Evolutionary conservation across 805 yeast species (phyloP), one percentile per base, ranked within the genome.

Genomic region (Priceomyces melissophilus): DNA sequence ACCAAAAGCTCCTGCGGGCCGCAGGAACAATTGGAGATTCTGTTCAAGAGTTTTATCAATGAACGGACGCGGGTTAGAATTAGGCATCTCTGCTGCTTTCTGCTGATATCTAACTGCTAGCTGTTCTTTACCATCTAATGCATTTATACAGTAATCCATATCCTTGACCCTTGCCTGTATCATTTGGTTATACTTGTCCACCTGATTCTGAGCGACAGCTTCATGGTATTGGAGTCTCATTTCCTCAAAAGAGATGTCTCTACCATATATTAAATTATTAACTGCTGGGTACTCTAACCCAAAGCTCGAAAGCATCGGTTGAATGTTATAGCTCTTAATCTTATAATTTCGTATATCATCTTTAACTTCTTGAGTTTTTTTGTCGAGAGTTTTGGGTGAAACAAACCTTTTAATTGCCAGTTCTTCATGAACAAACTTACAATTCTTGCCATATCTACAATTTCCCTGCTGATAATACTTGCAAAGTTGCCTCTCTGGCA

Each of bases 21-120:
- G 48, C 53, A 38, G 3, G 48, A 53, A 32, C 35, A 50, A 39
- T 48, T 62, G 27, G 51, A 63, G 30, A 53, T 57, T 61, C 29
- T 60, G 61, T 12, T 60, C 64, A 10, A 61, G 42, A 1, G 58
- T 38, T 27, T 48, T 49, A 10, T 58, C 58, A n/a, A 65, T 51
- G 43, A 64, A 65, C 7, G 62, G 64, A 41, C 61, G 54, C 5
- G 44, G 58, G 37, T 40, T 36, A 3, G 27, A 37, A 11, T 30
- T 29, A 12, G 51, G 51, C 31, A 60, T 52, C 33, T 57, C 56
- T 1, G 75, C 69, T 4, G 75, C 61, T 14, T 68, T 48, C 44
- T 81, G 84, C n/a, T 73, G 54, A 53, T 71, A 81, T 37, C 84
- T 64, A 1, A 82, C 83, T 5, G 82, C 84, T 48, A 71, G 67